Evolutionary conservation across 345 rosid species (phyloP).

Genomic region (Schrenkiella parvula): DNA sequence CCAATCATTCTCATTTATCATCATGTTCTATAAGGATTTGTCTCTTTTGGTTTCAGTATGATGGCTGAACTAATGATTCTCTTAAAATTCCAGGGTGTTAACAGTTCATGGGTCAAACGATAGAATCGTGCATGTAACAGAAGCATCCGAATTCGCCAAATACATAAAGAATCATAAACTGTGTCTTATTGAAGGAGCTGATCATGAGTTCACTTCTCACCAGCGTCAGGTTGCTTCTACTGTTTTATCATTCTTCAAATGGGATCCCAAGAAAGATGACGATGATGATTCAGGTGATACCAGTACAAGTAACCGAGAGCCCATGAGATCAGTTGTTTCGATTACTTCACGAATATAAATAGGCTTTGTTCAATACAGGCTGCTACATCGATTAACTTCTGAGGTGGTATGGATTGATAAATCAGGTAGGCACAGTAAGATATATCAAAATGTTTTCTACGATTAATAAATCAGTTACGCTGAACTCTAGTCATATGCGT

Average conservation of each 20-base stretch:
- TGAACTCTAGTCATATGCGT: neutral
- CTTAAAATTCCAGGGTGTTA: constrained; percentile 51
- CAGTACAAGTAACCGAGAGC: neutral
- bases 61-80: neutral
- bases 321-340: neutral
- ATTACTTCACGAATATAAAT: constrained; percentile 25
- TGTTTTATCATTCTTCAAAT: constrained; percentile 47
- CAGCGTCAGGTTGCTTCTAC: constrained; percentile 53
- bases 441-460: neutral
- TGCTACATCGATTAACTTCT: neutral
- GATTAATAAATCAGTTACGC: neutral
- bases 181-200: constrained; percentile 66
- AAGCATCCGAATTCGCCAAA: constrained; percentile 63
- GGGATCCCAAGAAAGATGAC: constrained; percentile 9
- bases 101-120: constrained; percentile 77
- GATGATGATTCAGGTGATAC: neutral
- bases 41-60: neutral
- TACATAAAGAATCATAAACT: constrained; percentile 58
- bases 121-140: constrained; percentile 54
- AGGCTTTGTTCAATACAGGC: neutral
- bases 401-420: neutral
- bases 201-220: constrained; percentile 78
- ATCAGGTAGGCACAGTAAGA: neutral
- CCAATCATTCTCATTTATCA: neutral
- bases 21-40: neutral